Base-by-base conservation (phyloP, 2,329 filamentous ascomycete species). In the Tetracladium maxilliforme region DNA sequence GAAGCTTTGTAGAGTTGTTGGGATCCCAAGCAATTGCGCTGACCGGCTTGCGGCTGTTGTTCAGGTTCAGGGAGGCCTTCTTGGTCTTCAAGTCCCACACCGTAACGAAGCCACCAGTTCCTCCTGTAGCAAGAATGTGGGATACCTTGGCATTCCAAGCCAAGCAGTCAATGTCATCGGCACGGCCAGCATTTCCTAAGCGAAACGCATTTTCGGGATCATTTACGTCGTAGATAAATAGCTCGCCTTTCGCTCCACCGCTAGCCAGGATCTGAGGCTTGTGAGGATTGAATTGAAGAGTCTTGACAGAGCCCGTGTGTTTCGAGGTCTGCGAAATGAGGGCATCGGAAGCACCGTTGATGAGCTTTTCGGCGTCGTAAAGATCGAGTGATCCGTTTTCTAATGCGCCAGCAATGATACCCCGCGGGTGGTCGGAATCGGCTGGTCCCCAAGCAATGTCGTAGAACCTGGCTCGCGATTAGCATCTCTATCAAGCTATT, bases 81-180 rank as follows among this genome's bases (percentile, higher is more conserved):
- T 93, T 95, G 9, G 82, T 84, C 61, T 93, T 94, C 36, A 95
- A 66, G 54, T 98, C 90, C 90, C 90, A 98, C 11, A 98, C 87
- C 3, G 90, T 95, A 18, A 95, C 86, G 43, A 95, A 92, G 5
- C 90, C 90, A 24, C 84, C 86, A 33, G 73, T 79, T 45, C 86
- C 87, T 37, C 90, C 90, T 7, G 87, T 95, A 11, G 87, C 90
- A 38, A 98, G 58, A 47, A 98, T 98, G 47, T 98, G 87, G 10
- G 87, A 72, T 21, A 95, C 87, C 57, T 92, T 95, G 46, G 84
- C 86, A 55, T 98, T 98, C 92, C 92, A 98, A 39, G 93, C 87
- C 32, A 98, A 63, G 37, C 86, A 92, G 43, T 95, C 90, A 36
- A 95, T 81, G 41, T 98, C 90, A 43, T 95, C 87, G 19, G 84